Percentiles rank a stretch among this genome's conserved stretches.
Conservation (phyloP, 371 early-diverging fungal species). For the Gilbertella persicaria region DNA sequence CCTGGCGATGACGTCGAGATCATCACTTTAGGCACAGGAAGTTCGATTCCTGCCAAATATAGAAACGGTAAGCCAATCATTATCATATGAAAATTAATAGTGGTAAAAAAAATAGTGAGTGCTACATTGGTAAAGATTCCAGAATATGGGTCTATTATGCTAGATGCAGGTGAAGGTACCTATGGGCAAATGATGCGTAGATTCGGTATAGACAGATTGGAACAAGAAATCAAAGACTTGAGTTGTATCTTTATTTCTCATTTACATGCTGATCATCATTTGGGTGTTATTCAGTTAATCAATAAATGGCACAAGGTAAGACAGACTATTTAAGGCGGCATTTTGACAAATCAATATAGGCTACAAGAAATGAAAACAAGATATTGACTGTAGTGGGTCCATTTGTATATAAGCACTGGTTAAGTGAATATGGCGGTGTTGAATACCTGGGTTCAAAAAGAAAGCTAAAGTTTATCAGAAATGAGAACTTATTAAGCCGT, state of each 20-base stretch:
- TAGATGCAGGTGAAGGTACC: constrained; percentile 99
- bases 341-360: too few species aligned
- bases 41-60: constrained; percentile 94
- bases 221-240: constrained; percentile 54
- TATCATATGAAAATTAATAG: background rate
- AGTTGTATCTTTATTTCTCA: constrained; percentile 93
- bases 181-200: constrained; percentile 87
- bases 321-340: too few species aligned
- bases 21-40: constrained; percentile 94
- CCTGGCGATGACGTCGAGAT: constrained; percentile 58
- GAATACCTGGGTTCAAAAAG: constrained; percentile 57
- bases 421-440: constrained; percentile 70
- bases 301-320: constrained; percentile 63
- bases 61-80: constrained; percentile 79
- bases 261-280: constrained; percentile 98
- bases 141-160: constrained; percentile 65
- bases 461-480: constrained; percentile 30
- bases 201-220: constrained; percentile 54
- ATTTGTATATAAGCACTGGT: constrained; percentile 56
- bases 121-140: constrained; percentile 77
- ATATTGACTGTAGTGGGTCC: constrained; percentile 69
- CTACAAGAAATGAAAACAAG: constrained; percentile 1
- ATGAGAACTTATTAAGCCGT: constrained; percentile 34
- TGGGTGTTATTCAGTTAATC: constrained; percentile 85
- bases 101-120: constrained; percentile 62